Evolutionary conservation across 73 alveolate genomes (phyloP), one percentile per base, ranked within the genome.

Genomic region (Tetrahymena malaccensis): DNA sequence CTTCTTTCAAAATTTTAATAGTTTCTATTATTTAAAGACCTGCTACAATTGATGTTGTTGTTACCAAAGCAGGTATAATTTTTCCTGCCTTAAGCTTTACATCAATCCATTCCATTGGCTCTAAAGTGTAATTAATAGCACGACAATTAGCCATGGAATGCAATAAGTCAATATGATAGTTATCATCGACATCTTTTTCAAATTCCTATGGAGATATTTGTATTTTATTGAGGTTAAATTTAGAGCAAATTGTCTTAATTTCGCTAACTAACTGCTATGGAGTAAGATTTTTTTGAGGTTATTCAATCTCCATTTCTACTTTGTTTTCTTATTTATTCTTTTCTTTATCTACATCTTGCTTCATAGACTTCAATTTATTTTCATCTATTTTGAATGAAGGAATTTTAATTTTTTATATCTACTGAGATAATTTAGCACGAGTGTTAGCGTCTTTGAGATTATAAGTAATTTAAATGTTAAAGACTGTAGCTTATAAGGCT

Each of bases 61-160:
- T 99, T 11, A 99, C 97, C 94, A 99, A 96, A 33, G 99, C 99
- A 15, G 99, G 99, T 33, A 98, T 98, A 70, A 99, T 99, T 97
- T 98, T 96, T 44, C 99, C 99, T n/a, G 99, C 99, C 94, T 98
- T 99, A 85, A 99, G 89, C 95, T 99, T 99, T 27, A 98, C 98
- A 35, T 98, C 96, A 34, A 99, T 94, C 99, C 99, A 99, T 94
- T 98, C 99, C 96, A 97, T 97, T 15, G 98, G 97, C 37, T 96
- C 98, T 85, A 99, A 94, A 19, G 96, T 94, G 96, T 99, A 99
- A 97, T 99, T 99, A 38, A 94, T 43, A 35, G 99, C 96, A 96
- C 99, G 96, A 94, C 98, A 95, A 38, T 98, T 98, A 83, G 99
- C 97, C 97, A 98, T 98, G 35, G 99, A 97, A 93, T 98, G 96